Base-by-base conservation (phyloP, 805 yeast genomes). In the Kluyveromyces wickerhamii region DNA sequence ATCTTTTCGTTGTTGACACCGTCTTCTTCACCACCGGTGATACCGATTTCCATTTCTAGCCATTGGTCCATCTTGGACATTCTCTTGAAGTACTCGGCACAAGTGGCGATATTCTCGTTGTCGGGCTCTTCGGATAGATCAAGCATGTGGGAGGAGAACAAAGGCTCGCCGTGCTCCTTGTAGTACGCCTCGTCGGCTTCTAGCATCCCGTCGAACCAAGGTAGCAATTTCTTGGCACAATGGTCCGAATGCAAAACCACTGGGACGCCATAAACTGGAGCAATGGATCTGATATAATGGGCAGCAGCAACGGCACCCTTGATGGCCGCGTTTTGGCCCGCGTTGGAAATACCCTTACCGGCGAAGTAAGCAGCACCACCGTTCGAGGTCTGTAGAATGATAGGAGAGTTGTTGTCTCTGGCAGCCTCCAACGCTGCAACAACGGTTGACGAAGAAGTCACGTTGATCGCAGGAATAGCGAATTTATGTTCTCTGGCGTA, bases 331-430 rank as follows among this genome's bases (percentile, higher is more conserved):
- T 71, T 69, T 72, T 92, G 97, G 73, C 85, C 80, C 57, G 72
- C 73, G 83, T 92, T 92, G 64, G 75, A 73, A 52, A 92, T 87
- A 72, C 97, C 98, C 79, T 92, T 92, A 72, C 98, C 98, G 48
- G 98, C 98, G 64, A 92, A 92, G 85, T 78, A 92, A 47, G 97
- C 97, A 52, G 98, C 95, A 74, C 98, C 98, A 72, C 98, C 98
- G 67, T 92, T 87, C 43, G 97, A 89, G 52, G 89, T 78, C 72
- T 92, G 98, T 62, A 92, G 71, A 63, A 92, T 85, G 69, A 92
- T 87, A 71, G 98, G 98, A 44, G 95, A 77, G 52, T 81, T 75
- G 70, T 71, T 74, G 67, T 92, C 96, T 67, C 94, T 85, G 43
- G 96, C 96, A 47, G 96, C 96, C 68, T 92, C 95, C 57, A 92